A percentile compares a stretch with the other conserved stretches of the same genome.
Conservation (phyloP, 768 basidiomycete species). For the Mycena albidolilacea region DNA sequence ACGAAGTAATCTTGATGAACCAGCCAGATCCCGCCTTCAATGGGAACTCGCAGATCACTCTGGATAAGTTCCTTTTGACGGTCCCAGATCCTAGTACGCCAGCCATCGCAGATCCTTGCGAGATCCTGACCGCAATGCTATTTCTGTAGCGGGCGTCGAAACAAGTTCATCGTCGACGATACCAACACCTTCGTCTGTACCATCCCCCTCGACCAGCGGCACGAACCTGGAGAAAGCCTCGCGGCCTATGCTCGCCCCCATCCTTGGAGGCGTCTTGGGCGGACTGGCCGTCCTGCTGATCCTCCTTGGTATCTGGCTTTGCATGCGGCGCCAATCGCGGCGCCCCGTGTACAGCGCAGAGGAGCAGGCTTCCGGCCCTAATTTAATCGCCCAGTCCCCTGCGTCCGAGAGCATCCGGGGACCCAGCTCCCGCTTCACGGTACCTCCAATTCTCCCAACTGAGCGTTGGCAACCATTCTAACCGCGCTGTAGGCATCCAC, state of each 20-base stretch:
- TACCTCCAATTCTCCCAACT: neutral
- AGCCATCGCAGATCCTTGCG: neutral
- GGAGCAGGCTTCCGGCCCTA: neutral
- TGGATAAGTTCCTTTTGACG: constrained; percentile 46
- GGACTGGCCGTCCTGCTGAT: constrained; percentile 49
- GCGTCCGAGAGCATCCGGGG: constrained; percentile 6
- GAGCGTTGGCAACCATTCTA: too few species aligned
- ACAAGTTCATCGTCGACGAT: neutral
- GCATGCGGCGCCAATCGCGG: constrained; percentile 31
- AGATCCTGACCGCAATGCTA: constrained; percentile 3
- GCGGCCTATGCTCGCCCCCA: constrained; percentile 45
- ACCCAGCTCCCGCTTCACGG: neutral
- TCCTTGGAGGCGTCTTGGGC: constrained; percentile 60
- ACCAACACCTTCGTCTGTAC: neutral
- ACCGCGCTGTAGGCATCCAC: neutral
- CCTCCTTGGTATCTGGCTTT: constrained; percentile 45
- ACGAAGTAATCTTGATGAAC: constrained; percentile 49
- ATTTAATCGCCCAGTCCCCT: too few species aligned
- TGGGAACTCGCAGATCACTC: constrained; percentile 49
- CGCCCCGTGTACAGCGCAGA: constrained; percentile 13
- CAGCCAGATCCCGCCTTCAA: constrained; percentile 39
- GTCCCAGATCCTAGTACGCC: constrained; percentile 32
- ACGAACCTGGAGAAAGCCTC: neutral
- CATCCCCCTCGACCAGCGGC: neutral
- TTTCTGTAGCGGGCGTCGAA: neutral